A percentile compares a stretch with the other conserved stretches of the same genome.
These are phyloP conservation scores for Fusarium caatingaense DNA, from an alignment of 2,329 filamentous ascomycete genomes.

Conservation along the genomic window DNA sequence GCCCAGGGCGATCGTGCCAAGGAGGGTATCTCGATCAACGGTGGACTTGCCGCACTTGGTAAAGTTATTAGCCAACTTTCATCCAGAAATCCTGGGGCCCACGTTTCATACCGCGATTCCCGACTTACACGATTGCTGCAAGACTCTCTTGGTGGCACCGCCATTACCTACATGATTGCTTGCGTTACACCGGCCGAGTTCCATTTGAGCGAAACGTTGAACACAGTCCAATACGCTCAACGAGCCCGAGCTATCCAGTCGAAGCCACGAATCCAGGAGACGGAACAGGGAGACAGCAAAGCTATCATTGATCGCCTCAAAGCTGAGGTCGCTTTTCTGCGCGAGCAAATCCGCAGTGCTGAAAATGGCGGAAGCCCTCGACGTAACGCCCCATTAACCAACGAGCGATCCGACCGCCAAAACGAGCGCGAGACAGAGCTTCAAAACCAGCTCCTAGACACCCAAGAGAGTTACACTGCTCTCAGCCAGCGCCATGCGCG, in stretches of 20 bases:
- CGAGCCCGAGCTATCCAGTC: slow-evolving; percentile 96
- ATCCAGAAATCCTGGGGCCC: slow-evolving; percentile 84
- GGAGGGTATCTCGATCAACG: slow-evolving; percentile 98
- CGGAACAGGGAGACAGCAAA: slow-evolving; percentile 94
- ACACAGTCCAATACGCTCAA: slow-evolving; percentile 97
- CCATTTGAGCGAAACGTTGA: slow-evolving; percentile 95
- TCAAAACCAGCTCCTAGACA: slow-evolving; percentile 91
- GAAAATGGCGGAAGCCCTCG: slow-evolving; percentile 65
- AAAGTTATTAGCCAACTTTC: slow-evolving; percentile 99
- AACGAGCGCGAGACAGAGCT: slow-evolving; percentile 89
- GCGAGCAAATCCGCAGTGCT: slow-evolving; percentile 92
- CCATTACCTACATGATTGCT: slow-evolving; percentile 99
- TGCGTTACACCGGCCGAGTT: slow-evolving; percentile 98
- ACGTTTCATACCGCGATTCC: slow-evolving; percentile 99
- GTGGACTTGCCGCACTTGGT: slow-evolving; percentile 90
- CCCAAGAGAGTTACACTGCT: slow-evolving; percentile 93
- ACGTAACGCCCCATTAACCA: slow-evolving; percentile 64
- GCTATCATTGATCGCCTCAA: slow-evolving; percentile 93
- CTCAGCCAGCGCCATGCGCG: slow-evolving; percentile 95
- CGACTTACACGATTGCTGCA: slow-evolving; percentile 93
- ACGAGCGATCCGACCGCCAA: slow-evolving; percentile 80
- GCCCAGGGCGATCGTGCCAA: slow-evolving; percentile 93
- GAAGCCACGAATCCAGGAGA: slow-evolving; percentile 94
- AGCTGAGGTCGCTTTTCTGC: slow-evolving; percentile 91
- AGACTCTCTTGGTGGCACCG: slow-evolving; percentile 95